Evolutionary conservation across 2,329 filamentous ascomycete species (phyloP).

Genomic region (Microdochium bolleyi): DNA sequence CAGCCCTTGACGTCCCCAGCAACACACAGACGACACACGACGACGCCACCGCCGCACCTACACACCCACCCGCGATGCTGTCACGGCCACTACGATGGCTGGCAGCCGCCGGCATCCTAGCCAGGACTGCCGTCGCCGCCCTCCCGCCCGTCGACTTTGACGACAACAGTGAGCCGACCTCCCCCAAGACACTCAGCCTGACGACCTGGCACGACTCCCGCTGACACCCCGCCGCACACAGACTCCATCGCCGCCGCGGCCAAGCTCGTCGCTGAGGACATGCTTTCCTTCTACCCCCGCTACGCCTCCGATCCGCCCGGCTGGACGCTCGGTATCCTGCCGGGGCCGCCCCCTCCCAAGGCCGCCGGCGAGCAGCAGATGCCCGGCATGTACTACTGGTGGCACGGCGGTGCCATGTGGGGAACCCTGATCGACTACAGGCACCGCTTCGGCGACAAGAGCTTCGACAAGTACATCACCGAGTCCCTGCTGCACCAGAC

Average conservation of each 20-base stretch:
- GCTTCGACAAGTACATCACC: constrained; percentile 36
- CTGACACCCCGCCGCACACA: constrained; percentile 2
- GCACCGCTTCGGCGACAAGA: constrained; percentile 39
- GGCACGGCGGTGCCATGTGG: constrained; percentile 43
- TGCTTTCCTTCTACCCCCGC: constrained; percentile 11
- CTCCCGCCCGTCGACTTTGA: not conserved
- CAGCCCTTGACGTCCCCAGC: too few relatives aligned
- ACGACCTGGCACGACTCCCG: not conserved
- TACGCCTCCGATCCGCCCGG: constrained; percentile 13
- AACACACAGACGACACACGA: too few relatives aligned
- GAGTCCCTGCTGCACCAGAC: constrained; percentile 32
- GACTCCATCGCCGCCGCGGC: constrained; percentile 18
- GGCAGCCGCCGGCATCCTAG: not conserved
- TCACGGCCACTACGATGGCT: too few relatives aligned
- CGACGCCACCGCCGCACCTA: too few relatives aligned
- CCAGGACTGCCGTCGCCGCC: not conserved
- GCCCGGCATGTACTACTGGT: constrained; percentile 36
- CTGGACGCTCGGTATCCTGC: constrained; percentile 12
- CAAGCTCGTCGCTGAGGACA: constrained; percentile 16
- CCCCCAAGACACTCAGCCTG: not conserved
- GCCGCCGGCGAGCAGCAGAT: too few relatives aligned
- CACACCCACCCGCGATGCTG: too few relatives aligned
- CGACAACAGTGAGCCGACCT: not conserved
- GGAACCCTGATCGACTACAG: constrained; percentile 43
- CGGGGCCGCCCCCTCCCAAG: constrained; percentile 2